Evolutionary conservation across 306 rosid species (phyloP).

Genomic region (Acmispon strigosus): DNA sequence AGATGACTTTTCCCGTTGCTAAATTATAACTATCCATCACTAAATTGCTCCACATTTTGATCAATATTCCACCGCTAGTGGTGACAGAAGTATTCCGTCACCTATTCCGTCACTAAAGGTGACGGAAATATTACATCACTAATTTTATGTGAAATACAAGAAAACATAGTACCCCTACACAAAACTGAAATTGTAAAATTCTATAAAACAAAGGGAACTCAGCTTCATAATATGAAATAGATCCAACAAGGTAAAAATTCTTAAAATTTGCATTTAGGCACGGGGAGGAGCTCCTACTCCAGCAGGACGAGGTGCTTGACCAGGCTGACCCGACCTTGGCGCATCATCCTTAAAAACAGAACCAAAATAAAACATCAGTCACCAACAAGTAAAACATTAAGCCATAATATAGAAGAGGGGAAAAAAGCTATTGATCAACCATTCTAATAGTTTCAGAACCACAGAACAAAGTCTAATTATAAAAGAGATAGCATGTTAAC

Average conservation of each 20-base stretch:
- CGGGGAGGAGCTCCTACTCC: conserved; percentile 46
- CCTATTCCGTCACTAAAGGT: no score
- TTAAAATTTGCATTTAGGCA: conserved; percentile 10
- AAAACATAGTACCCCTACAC: not conserved
- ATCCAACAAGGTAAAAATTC: not conserved
- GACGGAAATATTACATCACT: no score
- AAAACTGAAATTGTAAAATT: conserved; percentile 17
- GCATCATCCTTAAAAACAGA: conserved; percentile 48
- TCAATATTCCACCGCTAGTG: no score
- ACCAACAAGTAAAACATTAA: not conserved
- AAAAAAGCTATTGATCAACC: not conserved
- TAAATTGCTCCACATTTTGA: no score
- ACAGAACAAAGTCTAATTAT: not conserved
- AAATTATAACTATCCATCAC: no score
- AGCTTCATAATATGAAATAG: not conserved
- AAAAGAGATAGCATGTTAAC: no score
- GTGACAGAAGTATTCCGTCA: no score
- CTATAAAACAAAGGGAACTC: not conserved
- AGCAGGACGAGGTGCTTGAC: conserved; percentile 57
- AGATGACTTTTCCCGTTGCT: no score
- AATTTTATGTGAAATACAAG: no score
- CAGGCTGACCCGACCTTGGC: conserved; percentile 69
- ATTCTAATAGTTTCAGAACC: not conserved
- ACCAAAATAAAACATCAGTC: not conserved
- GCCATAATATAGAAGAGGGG: not conserved